Evolutionary conservation across 164 flowering plant species (phyloP).

Genomic region (Aristolochia fimbriata): DNA sequence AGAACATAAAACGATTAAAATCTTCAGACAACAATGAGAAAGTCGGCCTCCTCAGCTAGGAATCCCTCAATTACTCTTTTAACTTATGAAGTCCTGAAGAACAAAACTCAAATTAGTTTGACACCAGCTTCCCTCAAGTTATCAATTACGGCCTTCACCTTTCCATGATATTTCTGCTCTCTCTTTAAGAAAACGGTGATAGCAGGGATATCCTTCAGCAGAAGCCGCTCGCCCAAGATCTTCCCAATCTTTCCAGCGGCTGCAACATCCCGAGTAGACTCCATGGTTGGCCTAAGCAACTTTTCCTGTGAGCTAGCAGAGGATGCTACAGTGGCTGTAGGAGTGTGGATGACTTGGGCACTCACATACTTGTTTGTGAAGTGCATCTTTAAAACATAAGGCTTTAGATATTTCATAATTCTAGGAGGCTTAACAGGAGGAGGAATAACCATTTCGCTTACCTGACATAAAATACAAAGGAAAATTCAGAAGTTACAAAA

Average conservation of each 20-base stretch:
- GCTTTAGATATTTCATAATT: slow-evolving; percentile 55
- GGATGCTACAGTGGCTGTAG: slow-evolving; percentile 72
- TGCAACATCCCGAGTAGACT: slow-evolving; percentile 57
- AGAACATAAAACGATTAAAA: too few species aligned
- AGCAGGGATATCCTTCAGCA: slow-evolving; percentile 61
- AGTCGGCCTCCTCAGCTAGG: too few species aligned
- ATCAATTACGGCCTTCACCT: slow-evolving; percentile 78
- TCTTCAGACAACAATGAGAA: too few species aligned
- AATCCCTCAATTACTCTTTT: too few species aligned
- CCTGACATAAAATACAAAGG: slow-evolving; percentile 1
- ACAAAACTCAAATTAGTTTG: slow-evolving; percentile 32
- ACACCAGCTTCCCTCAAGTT: slow-evolving; percentile 60
- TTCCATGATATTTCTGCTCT: slow-evolving; percentile 80
- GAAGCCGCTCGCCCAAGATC: slow-evolving; percentile 58
- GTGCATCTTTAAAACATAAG: slow-evolving; percentile 75
- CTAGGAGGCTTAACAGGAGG: slow-evolving; percentile 64
- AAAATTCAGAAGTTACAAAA: not conserved
- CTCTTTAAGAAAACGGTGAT: slow-evolving; percentile 50
- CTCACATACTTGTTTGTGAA: slow-evolving; percentile 75
- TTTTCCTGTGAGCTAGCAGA: slow-evolving; percentile 83
- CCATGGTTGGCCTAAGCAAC: slow-evolving; percentile 44
- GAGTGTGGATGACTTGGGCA: slow-evolving; percentile 75
- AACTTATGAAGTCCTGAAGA: too few species aligned
- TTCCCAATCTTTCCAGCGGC: slow-evolving; percentile 80
- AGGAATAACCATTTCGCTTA: slow-evolving; percentile 55